Base-by-base conservation (phyloP, 2,329 filamentous ascomycete genomes). In the Xylaria sp. region DNA sequence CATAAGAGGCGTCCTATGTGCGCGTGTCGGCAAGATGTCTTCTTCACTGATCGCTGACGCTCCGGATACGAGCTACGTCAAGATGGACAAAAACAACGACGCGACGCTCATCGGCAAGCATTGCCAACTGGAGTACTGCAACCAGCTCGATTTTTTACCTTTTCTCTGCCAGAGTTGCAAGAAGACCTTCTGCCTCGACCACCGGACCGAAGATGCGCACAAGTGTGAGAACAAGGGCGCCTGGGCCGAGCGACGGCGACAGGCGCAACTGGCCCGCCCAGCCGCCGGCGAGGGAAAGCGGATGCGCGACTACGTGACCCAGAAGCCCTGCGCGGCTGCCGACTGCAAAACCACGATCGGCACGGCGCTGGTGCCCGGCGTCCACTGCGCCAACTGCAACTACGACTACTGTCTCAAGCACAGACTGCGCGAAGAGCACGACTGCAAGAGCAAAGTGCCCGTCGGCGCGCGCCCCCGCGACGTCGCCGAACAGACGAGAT, bases 61-160 rank as follows among this genome's bases (percentile, higher is more conserved):
- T 69, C 79, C 82, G 63, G 83, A 85, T 72, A 86, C 84, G 57
- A 91, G 85, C 79, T 94, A 90, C 84, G 87, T 90, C 79, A 87
- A 87, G 71, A 94, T 94, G 91, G 86, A 91, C 77, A 87, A 89
- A 76, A 87, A 82, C 69, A 79, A 86, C 79, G 94, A 98, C 82
- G 91, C 94, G 57, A 91, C 93, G 76, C 88, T 94, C 28, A 91
- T 98, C 75, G 96, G 96, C 81, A 89, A 89, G 71, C 94, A 98
- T 84, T 99, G 96, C 87, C 90, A 98, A 81, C 91, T 92, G 82
- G 85, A 91, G 73, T 97, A 94, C 85, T 99, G 96, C 86, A 92
- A 94, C 79, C 92, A 96, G 79, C 92, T 98, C 70, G 96, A 98
- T 82, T 98, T 99, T 81, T 89, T 99, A 4, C 96, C 96, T 3